Percentiles rank a stretch among this genome's conserved stretches.
These are phyloP conservation scores for Lachancea waltii DNA, from an alignment of 805 yeast species.

Conservation along the genomic window DNA sequence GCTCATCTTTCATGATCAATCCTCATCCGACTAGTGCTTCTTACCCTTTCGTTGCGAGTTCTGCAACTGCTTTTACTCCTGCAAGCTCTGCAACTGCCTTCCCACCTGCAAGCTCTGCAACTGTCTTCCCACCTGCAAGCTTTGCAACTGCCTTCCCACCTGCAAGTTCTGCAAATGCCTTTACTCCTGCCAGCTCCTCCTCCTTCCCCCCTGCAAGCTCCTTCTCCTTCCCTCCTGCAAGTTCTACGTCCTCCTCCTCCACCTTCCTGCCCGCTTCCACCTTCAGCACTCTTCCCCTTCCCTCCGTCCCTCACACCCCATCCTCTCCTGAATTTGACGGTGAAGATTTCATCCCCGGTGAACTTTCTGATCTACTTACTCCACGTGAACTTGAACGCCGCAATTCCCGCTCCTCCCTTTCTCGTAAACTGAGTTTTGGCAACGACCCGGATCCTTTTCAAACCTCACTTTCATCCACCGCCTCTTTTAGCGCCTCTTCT, in stretches of 20 bases:
- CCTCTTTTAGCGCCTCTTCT: too few species aligned
- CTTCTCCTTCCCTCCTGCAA: background rate
- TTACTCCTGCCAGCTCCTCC: background rate
- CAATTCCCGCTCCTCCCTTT: slow-evolving; percentile 44
- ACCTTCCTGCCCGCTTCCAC: background rate
- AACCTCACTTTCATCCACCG: slow-evolving; percentile 4
- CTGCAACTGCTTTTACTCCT: too few species aligned
- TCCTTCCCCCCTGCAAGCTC: background rate
- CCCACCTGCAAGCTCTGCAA: too few species aligned
- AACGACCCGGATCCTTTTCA: slow-evolving; percentile 1
- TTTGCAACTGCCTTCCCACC: too few species aligned
- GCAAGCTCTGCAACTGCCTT: too few species aligned
- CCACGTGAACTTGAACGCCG: slow-evolving; percentile 75
- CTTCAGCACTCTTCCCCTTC: background rate
- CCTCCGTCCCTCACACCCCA: background rate
- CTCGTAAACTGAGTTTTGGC: slow-evolving; percentile 6
- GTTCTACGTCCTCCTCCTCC: background rate
- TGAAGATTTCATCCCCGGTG: slow-evolving; percentile 78
- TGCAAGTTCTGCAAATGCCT: too few species aligned
- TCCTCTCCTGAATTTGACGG: slow-evolving; percentile 36
- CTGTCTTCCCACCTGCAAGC: slow-evolving; percentile 1
- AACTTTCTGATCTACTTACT: slow-evolving; percentile 72
- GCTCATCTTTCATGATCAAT: too few species aligned
- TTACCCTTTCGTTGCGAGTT: too few species aligned
- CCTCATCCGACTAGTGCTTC: too few species aligned